phyloP scores from a whole-genome alignment of 108 stramenopile species.

The Cyclostephanos tholiformis region DNA sequence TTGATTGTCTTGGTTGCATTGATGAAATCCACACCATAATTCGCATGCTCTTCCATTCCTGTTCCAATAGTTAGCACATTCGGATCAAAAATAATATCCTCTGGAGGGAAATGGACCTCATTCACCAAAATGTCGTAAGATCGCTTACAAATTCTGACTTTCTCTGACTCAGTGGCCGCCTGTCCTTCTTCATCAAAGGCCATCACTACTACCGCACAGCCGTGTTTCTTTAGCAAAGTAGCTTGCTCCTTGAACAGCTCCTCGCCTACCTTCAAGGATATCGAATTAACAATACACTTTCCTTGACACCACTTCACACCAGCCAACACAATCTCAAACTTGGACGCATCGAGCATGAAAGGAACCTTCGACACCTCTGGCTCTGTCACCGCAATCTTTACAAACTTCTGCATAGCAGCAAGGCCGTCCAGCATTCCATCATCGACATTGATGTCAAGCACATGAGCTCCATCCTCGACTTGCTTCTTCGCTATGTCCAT shows the following conservation, averaged over 20 bases:
- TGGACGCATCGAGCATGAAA: conserved; percentile 98
- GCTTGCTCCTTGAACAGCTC: conserved; percentile 97
- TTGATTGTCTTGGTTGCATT: conserved; percentile 93
- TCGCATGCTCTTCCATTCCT: conserved; percentile 97
- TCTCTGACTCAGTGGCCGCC: conserved; percentile 95
- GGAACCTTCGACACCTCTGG: conserved; percentile 96
- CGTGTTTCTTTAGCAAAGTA: conserved; percentile 93
- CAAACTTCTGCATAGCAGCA: conserved; percentile 99
- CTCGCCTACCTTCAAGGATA: conserved; percentile 98
- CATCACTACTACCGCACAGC: conserved; percentile 99
- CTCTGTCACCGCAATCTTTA: conserved; percentile 98
- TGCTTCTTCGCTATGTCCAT: conserved; percentile 99
- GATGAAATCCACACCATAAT: conserved; percentile 99
- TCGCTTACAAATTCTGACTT: conserved; percentile 98
- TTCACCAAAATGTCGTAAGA: conserved; percentile 98
- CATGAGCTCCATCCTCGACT: conserved; percentile 98
- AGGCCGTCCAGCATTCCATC: conserved; percentile 98
- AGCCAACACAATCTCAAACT: conserved; percentile 97
- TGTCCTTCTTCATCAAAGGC: conserved; percentile 99
- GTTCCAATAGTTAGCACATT: conserved; percentile 99
- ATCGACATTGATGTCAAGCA: conserved; percentile 99
- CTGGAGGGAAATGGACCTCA: conserved; percentile 96
- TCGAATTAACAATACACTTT: conserved; percentile 97
- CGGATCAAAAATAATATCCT: conserved; percentile 99
- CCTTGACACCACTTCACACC: conserved; percentile 97